A percentile compares a stretch with the other conserved stretches of the same genome.
Evolutionary conservation across 805 yeast genomes (phyloP).

Genomic region (Komagataella populi): DNA sequence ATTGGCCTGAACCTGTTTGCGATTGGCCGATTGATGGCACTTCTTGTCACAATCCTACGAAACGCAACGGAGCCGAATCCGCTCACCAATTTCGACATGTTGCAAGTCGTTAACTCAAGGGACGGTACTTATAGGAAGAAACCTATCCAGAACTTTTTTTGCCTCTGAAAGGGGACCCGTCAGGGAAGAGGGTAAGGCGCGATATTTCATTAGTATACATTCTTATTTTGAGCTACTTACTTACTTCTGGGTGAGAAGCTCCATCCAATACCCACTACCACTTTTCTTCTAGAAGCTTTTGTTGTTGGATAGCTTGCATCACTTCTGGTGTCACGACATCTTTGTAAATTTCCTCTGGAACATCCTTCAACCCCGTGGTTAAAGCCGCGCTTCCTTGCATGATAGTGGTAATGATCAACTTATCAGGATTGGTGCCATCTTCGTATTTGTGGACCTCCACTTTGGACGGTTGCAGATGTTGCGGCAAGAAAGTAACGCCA

Average conservation of each 20-base stretch:
- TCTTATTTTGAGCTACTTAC: not conserved
- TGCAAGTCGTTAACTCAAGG: not conserved
- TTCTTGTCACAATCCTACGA: not conserved
- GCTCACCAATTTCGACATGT: not conserved
- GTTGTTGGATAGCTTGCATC: conserved; percentile 45
- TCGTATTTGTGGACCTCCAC: conserved; percentile 17
- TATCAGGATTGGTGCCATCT: conserved; percentile 11
- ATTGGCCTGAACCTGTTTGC: not conserved
- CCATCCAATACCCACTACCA: not conserved
- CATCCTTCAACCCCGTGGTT: conserved; percentile 51
- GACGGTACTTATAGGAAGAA: not conserved
- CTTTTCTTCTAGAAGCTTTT: conserved; percentile 34
- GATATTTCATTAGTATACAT: not conserved
- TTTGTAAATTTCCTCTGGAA: conserved; percentile 45
- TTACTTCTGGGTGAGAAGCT: not conserved
- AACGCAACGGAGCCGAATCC: not conserved
- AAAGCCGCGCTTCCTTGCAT: conserved; percentile 18
- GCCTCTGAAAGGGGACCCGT: not conserved
- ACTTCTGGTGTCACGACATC: conserved; percentile 44
- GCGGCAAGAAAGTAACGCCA: conserved; percentile 67
- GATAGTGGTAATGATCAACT: conserved; percentile 33
- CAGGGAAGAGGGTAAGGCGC: not conserved
- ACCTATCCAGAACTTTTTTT: not conserved
- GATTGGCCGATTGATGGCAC: not conserved
- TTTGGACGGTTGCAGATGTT: conserved; percentile 56